Evolutionary conservation across 371 early-diverging fungal species (phyloP).

Genomic region (Caulochytrium protostelioides): DNA sequence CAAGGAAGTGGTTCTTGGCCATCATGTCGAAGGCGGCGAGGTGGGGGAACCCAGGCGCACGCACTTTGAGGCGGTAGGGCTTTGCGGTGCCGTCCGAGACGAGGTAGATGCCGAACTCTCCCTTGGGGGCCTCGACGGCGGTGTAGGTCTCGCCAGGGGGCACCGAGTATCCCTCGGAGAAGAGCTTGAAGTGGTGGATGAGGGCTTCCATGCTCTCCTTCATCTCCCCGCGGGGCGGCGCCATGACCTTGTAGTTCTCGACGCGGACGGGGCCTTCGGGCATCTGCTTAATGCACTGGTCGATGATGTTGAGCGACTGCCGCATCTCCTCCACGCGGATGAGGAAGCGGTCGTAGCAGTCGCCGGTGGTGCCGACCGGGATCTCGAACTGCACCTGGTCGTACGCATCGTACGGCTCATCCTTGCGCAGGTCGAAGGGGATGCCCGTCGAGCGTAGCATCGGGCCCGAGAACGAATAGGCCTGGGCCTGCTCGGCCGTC

Average conservation of each 20-base stretch:
- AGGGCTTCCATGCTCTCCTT: slow-evolving; percentile 95
- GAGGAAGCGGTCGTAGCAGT: slow-evolving; percentile 86
- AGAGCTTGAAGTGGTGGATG: slow-evolving; percentile 95
- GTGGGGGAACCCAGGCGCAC: slow-evolving; percentile 92
- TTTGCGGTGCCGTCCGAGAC: slow-evolving; percentile 73
- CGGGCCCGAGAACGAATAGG: slow-evolving; percentile 82
- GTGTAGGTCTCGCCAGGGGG: slow-evolving; percentile 93
- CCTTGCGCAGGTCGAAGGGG: slow-evolving; percentile 87
- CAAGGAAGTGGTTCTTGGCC: slow-evolving; percentile 69
- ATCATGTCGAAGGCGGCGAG: slow-evolving; percentile 75
- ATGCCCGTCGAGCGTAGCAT: slow-evolving; percentile 86
- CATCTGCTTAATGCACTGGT: slow-evolving; percentile 85
- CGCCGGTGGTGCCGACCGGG: slow-evolving; percentile 83
- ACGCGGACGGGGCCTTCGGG: slow-evolving; percentile 81
- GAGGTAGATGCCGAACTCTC: slow-evolving; percentile 79
- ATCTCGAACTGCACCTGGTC: slow-evolving; percentile 86
- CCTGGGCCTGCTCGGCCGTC: slow-evolving; percentile 63
- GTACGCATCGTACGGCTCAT: slow-evolving; percentile 84
- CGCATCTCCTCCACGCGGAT: slow-evolving; percentile 97
- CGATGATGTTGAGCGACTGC: slow-evolving; percentile 80
- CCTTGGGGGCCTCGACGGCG: slow-evolving; percentile 93
- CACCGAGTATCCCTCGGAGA: slow-evolving; percentile 89
- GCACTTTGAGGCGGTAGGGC: slow-evolving; percentile 92
- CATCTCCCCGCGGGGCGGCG: slow-evolving; percentile 84
- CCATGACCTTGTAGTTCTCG: slow-evolving; percentile 93